A percentile compares a stretch with the other conserved stretches of the same genome.
These are phyloP conservation scores for Vaccinium vitisidaea DNA, from an alignment of 148 eudicot species.

Conservation along the genomic window DNA sequence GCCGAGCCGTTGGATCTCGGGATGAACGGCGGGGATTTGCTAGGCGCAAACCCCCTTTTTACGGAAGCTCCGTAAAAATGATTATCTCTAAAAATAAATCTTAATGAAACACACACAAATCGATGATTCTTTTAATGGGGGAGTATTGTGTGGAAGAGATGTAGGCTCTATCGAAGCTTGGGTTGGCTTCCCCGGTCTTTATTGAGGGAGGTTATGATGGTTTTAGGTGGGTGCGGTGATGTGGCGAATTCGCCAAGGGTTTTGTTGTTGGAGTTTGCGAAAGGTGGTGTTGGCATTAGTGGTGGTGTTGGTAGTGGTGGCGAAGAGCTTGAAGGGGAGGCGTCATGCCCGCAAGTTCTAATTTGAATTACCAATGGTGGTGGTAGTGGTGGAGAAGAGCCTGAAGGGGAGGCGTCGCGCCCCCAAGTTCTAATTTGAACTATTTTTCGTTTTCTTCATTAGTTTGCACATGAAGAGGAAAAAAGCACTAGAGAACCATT, in stretches of 20 bases:
- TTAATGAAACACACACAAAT: too few relatives aligned
- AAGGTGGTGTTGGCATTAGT: neutral
- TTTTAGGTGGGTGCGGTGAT: slow-evolving; percentile 36
- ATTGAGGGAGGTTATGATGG: slow-evolving; percentile 38
- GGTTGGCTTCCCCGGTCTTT: slow-evolving; percentile 35
- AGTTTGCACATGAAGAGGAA: too few relatives aligned
- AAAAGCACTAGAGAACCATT: too few relatives aligned
- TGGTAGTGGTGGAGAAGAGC: neutral
- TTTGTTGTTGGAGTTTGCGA: slow-evolving; percentile 22
- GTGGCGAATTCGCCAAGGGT: slow-evolving; percentile 21
- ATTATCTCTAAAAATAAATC: too few relatives aligned
- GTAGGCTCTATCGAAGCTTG: slow-evolving; percentile 44
- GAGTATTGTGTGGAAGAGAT: slow-evolving; percentile 43
- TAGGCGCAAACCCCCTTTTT: too few relatives aligned
- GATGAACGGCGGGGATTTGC: too few relatives aligned
- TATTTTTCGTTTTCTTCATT: too few relatives aligned
- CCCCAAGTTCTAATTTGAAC: slow-evolving; percentile 18
- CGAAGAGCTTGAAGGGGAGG: neutral
- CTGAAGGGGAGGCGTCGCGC: neutral
- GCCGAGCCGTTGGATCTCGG: too few relatives aligned
- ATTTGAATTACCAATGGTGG: slow-evolving; percentile 19
- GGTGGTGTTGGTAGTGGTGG: neutral
- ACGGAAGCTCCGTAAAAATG: too few relatives aligned
- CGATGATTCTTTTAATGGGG: slow-evolving; percentile 6
- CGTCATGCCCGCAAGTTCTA: neutral